Evolutionary conservation across 805 yeast genomes (phyloP).

Genomic region (Alloascoidea africana): DNA sequence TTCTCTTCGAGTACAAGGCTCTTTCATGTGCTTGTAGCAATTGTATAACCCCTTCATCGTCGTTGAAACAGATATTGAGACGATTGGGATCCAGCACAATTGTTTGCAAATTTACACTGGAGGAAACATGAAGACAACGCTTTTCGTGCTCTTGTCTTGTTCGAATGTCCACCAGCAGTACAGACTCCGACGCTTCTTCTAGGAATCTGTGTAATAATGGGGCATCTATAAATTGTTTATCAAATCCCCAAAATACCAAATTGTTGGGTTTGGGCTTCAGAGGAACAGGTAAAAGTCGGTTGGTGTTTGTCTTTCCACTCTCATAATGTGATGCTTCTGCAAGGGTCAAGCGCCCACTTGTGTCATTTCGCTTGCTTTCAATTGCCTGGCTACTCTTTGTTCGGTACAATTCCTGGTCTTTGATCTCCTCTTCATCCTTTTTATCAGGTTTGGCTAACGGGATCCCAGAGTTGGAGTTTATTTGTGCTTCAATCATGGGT

Average conservation of each 20-base stretch:
- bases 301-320: background rate
- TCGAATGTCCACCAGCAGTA: background rate
- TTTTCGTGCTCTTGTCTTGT: background rate
- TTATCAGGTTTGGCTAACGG: too few species aligned
- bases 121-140: background rate
- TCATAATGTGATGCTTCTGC: background rate
- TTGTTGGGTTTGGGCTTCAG: conserved; percentile 2
- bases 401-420: too few species aligned
- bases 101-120: too few species aligned
- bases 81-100: background rate
- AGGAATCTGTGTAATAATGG: background rate
- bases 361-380: background rate
- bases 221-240: background rate
- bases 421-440: too few species aligned
- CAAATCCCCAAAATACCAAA: background rate
- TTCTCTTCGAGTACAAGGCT: background rate
- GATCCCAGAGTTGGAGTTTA: conserved; percentile 1
- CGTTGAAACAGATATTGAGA: too few species aligned
- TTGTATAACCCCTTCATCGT: background rate
- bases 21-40: background rate
- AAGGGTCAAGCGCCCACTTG: background rate
- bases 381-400: background rate
- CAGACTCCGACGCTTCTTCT: background rate
- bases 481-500: background rate
- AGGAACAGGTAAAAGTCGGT: background rate